Base-by-base conservation (phyloP, 2,329 filamentous ascomycete species). In the Colletotrichum zoysiae region DNA sequence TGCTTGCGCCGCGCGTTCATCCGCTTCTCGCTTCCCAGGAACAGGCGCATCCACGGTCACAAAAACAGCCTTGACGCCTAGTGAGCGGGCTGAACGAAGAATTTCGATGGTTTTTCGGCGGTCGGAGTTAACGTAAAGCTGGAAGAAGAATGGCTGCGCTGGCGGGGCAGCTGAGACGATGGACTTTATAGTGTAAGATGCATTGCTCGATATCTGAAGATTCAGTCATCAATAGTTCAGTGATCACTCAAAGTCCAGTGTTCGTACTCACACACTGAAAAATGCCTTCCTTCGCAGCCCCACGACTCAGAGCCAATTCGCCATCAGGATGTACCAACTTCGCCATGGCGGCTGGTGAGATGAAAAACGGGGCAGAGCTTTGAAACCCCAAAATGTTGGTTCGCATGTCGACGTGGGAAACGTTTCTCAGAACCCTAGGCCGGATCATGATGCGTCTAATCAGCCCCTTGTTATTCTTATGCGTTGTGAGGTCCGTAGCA, bases 401-500 rank as follows among this genome's bases (percentile, higher is more conserved):
- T 5, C 76, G 77, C 0, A 86, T 85, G 74, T 85, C 81, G 95
- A 85, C 0, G 87, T 89, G 1, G 91, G 95, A 12, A 88, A 88
- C 18, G 82, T 97, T 93, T 75, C 95, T 85, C 81, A 97, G 95
- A 56, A 97, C 88, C 38, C 94, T 86, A 14, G 94, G 94, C 18
- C 94, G 90, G 5, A 97, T 87, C 82, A 84, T 85, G 71, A 88
- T 85, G 20, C 84, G 81, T 4, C 65, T 48, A 75, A 97, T 95
- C 71, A 89, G 87, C 51, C 87, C 87, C 81, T 94, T 97, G 33
- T 92, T 91, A 33, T 85, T 81, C 77, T 90, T 92, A 84, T 97
- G 97, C 80, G 92, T 88, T 18, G 81, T 80, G 79, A 97, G 96
- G 79, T 97, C 94, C 79, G 97, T 94, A 65, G 88, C 86, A 1